Evolutionary conservation across 1,139 yeast genomes (phyloP), one percentile per base, ranked within the genome.

Genomic region (Pichia sp.): DNA sequence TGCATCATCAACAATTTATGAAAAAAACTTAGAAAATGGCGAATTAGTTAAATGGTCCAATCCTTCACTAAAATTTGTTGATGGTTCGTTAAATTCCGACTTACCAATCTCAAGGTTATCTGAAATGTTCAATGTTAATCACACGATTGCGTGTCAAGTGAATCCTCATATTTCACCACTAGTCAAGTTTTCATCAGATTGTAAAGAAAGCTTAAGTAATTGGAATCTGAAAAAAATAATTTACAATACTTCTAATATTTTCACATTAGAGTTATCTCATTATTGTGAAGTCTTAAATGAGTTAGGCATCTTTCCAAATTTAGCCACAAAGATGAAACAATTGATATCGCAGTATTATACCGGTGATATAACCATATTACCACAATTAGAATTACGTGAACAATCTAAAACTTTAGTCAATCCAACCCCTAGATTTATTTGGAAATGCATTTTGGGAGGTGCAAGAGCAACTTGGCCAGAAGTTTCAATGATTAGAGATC

Each of bases 61-160:
- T 46, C 77, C 87, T 0, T 77, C 90, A 12, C 78, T 82, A 44
- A 85, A 85, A 58, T 92, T 85, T 66, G 90, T 92, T 36, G 99
- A 94, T 66, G 99, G 98, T 0, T 88, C 96, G 0, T 96, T 94
- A 6, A 95, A 90, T 61, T 87, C 88, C 56, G 99, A 92, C 63
- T 69, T 92, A 45, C 99, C 99, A 2, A 82, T 89, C 29, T 76
- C 95, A 0, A 75, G 97, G 57, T 71, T 92, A 20, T 85, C 95
- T 43, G 98, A 92, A 65, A 86, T 92, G 90, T 94, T 92, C 63
- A 92, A 92, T 60, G 96, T 92, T 35, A 95, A 92, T 63, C 97
- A 94, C 64, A 90, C 92, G 52, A 87, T 92, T 61, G 97, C 96
- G 0, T 90, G 96, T 47, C 97, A 94, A 66, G 98, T 92, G 1